phyloP scores from a whole-genome alignment of 768 basidiomycete species.

The Boletus sp. region DNA sequence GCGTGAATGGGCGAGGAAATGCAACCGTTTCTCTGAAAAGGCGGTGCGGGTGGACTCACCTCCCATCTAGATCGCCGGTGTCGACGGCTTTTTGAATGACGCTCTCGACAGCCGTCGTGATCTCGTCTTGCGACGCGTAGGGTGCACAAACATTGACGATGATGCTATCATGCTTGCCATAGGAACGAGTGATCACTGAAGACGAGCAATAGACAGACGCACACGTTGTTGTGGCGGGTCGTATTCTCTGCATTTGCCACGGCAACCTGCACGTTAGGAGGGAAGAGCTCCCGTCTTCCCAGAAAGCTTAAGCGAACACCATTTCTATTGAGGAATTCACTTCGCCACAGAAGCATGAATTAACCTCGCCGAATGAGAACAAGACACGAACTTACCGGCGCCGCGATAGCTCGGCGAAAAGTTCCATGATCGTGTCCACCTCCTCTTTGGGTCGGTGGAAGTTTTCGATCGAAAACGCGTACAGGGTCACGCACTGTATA shows the following conservation, averaged over 20 bases:
- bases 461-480: slow-evolving; percentile 96
- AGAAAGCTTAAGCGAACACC: slow-evolving; percentile 86
- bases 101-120: slow-evolving; percentile 65
- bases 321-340: slow-evolving; percentile 76
- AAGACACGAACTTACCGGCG: slow-evolving; percentile 61
- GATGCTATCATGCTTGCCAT: slow-evolving; percentile 45
- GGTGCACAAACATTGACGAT: slow-evolving; percentile 92
- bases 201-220: neutral
- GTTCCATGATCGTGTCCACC: slow-evolving; percentile 80
- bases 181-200: neutral
- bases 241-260: slow-evolving; percentile 68
- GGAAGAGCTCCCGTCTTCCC: slow-evolving; percentile 72
- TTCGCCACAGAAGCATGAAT: slow-evolving; percentile 30
- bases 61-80: slow-evolving; percentile 30
- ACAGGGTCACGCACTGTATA: slow-evolving; percentile 85
- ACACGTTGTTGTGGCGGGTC: slow-evolving; percentile 76
- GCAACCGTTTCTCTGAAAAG: too few species aligned
- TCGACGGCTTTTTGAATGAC: slow-evolving; percentile 36
- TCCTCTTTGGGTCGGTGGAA: slow-evolving; percentile 86
- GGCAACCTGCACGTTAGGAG: slow-evolving; percentile 65
- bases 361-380: neutral
- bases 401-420: slow-evolving; percentile 74
- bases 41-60: slow-evolving; percentile 1
- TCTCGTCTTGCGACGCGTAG: slow-evolving; percentile 90
- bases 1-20: slow-evolving; percentile 1